phyloP scores from a whole-genome alignment of 1,284 basidiomycete species.

The Malassezia sympodialis region DNA sequence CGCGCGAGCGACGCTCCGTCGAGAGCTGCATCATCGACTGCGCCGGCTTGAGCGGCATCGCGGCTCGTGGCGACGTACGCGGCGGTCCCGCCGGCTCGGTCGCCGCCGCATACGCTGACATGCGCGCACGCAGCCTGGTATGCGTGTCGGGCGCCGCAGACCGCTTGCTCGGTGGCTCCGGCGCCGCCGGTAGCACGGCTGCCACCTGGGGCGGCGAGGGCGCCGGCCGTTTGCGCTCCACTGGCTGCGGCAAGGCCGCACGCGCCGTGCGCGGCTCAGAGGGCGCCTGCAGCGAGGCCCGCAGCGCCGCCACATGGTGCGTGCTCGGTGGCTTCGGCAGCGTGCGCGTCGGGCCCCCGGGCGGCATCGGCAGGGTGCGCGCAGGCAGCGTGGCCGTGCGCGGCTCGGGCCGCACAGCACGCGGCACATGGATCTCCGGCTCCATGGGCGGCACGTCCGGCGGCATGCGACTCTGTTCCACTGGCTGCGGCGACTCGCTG shows the following conservation, averaged over 20 bases:
- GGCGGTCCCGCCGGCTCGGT: background rate
- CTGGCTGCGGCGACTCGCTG: too few relatives aligned
- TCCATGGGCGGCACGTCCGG: background rate
- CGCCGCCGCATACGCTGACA: slow-evolving; percentile 2
- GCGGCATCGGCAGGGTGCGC: slow-evolving; percentile 11
- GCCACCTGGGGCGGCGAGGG: background rate
- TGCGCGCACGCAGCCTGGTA: slow-evolving; percentile 7
- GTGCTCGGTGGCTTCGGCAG: slow-evolving; percentile 7
- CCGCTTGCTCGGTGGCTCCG: slow-evolving; percentile 7
- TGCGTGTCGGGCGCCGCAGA: background rate
- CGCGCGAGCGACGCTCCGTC: background rate
- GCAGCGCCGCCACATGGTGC: slow-evolving; percentile 9
- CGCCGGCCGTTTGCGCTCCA: background rate
- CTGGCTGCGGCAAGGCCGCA: background rate
- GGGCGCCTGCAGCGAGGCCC: background rate
- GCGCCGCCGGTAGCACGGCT: background rate
- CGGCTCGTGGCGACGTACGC: background rate
- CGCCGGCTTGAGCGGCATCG: slow-evolving; percentile 4
- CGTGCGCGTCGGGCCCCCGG: background rate
- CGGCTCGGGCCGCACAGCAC: background rate
- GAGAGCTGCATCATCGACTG: slow-evolving; percentile 4
- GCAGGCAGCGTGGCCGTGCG: background rate
- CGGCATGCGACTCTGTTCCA: too few relatives aligned
- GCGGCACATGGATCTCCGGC: background rate
- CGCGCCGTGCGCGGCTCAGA: background rate